Evolutionary conservation across 352 stramenopile genomes (phyloP).

Genomic region (Phytophthora cryptogea): DNA sequence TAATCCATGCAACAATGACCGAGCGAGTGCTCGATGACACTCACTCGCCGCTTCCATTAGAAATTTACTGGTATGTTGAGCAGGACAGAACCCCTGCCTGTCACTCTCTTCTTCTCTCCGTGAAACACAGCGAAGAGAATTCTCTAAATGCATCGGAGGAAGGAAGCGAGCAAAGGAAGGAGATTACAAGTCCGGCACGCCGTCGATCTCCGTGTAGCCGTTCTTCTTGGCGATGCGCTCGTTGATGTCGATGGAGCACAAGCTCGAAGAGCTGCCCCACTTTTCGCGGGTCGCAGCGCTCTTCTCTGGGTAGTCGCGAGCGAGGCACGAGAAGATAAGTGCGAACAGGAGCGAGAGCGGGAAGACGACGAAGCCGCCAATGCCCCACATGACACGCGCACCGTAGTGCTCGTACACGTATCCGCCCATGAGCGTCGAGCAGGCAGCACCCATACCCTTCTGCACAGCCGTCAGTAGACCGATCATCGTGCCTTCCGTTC

Average conservation of each 20-base stretch:
- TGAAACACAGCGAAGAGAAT: conserved; percentile 9
- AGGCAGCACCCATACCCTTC: conserved; percentile 66
- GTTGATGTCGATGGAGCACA: conserved; percentile 41
- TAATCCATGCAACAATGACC: conserved; percentile 49
- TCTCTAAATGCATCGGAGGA: conserved; percentile 16
- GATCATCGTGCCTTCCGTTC: conserved; percentile 79
- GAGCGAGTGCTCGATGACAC: conserved; percentile 3
- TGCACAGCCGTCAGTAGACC: conserved; percentile 63
- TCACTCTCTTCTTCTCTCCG: not conserved
- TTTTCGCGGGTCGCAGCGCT: conserved; percentile 31
- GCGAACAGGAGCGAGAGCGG: conserved; percentile 50
- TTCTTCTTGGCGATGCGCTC: conserved; percentile 32
- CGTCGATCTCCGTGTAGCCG: conserved; percentile 31
- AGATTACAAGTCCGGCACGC: conserved; percentile 20
- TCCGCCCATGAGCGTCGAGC: conserved; percentile 65
- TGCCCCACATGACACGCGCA: conserved; percentile 61
- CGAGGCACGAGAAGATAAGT: conserved; percentile 50
- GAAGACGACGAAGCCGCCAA: conserved; percentile 53
- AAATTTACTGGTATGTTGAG: conserved; percentile 9
- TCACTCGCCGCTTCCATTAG: conserved; percentile 13
- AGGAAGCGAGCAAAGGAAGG: conserved; percentile 10
- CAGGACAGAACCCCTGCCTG: not conserved
- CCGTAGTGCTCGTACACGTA: conserved; percentile 77
- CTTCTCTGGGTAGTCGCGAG: conserved; percentile 41
- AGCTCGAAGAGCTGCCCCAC: conserved; percentile 33